A percentile compares a stretch with the other conserved stretches of the same genome.
phyloP scores from a whole-genome alignment of 768 basidiomycete species.

The Trametes cubensis region DNA sequence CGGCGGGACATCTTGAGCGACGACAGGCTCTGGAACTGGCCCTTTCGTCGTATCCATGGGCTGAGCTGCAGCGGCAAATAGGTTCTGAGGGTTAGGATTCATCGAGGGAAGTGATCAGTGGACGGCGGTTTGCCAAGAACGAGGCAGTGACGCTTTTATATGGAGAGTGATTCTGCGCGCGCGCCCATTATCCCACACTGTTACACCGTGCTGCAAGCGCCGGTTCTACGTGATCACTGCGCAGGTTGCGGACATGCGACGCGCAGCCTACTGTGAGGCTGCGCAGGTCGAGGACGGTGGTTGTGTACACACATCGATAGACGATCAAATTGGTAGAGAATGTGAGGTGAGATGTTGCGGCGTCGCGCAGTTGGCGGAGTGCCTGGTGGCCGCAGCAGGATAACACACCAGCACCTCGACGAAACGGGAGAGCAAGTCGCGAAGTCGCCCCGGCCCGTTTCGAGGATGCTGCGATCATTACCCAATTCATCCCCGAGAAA shows the following conservation, averaged over 20 bases:
- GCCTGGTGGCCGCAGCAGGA: not conserved
- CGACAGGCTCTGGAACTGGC: not conserved
- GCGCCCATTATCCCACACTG: too few relatives aligned
- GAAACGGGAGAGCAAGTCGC: not conserved
- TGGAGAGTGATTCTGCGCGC: not conserved
- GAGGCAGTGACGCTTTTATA: not conserved
- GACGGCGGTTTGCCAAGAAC: not conserved
- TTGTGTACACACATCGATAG: too few relatives aligned
- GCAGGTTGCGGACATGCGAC: not conserved
- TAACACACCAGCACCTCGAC: too few relatives aligned
- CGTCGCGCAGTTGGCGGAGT: not conserved
- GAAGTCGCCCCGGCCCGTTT: not conserved
- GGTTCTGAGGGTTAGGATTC: constrained; percentile 15
- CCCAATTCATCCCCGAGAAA: not conserved
- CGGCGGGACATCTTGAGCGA: not conserved
- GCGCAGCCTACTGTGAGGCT: not conserved
- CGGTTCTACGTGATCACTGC: not conserved
- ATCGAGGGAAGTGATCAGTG: not conserved
- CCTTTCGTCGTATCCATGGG: constrained; percentile 6
- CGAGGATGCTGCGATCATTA: constrained; percentile 5
- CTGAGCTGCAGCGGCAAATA: not conserved
- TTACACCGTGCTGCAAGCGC: too few relatives aligned
- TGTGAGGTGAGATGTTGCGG: not conserved
- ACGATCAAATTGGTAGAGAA: too few relatives aligned
- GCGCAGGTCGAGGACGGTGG: not conserved